Evolutionary conservation across 495 filamentous ascomycete genomes (phyloP).

Genomic region (Penicillium arizonense): DNA sequence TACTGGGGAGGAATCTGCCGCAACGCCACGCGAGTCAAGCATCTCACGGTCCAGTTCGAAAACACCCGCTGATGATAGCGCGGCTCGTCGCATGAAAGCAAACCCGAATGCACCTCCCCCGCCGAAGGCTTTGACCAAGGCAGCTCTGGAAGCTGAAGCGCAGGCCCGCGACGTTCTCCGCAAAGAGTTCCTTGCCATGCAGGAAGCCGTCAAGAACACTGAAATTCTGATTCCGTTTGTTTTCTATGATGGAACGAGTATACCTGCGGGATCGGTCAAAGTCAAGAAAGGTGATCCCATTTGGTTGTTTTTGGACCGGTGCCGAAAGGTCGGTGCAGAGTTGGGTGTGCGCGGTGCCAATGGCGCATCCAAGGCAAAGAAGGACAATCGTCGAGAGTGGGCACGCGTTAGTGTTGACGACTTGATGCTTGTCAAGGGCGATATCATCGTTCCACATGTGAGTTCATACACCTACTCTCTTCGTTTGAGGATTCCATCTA

Average conservation of each 20-base stretch:
- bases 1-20: conserved; percentile 32
- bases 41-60: conserved; percentile 37
- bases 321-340: conserved; percentile 84
- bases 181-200: conserved; percentile 79
- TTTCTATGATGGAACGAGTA: conserved; percentile 97
- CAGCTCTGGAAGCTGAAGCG: conserved; percentile 76
- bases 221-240: conserved; percentile 94
- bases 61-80: conserved; percentile 38
- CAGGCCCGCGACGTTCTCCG: conserved; percentile 77
- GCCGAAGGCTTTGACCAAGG: conserved; percentile 84
- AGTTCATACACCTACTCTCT: conserved; percentile 30
- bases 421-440: conserved; percentile 87
- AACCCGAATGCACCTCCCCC: conserved; percentile 66
- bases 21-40: conserved; percentile 36
- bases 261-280: conserved; percentile 74
- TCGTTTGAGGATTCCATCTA: conserved; percentile 8
- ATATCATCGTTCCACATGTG: conserved; percentile 93
- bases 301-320: conserved; percentile 90
- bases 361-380: conserved; percentile 52
- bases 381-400: conserved; percentile 77
- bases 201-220: conserved; percentile 83
- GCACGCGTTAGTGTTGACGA: conserved; percentile 94
- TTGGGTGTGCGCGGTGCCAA: conserved; percentile 64
- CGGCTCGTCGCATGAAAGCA: conserved; percentile 55
- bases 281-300: conserved; percentile 91